A percentile compares a stretch with the other conserved stretches of the same genome.
These are phyloP conservation scores for Barnettozyma siamensis DNA, from an alignment of 805 yeast genomes.

Conservation along the genomic window DNA sequence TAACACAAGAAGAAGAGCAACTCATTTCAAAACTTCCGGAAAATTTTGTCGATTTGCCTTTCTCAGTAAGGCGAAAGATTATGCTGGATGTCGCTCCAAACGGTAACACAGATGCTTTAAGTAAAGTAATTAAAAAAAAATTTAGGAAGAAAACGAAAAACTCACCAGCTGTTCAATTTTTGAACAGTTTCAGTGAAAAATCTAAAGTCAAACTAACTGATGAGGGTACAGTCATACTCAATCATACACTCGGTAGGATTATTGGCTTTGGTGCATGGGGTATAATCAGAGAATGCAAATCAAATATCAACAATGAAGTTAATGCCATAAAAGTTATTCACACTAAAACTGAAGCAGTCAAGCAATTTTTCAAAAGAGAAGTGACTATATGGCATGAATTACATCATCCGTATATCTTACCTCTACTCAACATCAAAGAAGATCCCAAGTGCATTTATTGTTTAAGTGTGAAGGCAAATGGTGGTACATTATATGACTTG, in stretches of 20 bases:
- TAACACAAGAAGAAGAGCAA: constrained; percentile 26
- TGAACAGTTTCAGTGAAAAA: constrained; percentile 22
- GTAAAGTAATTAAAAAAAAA: constrained; percentile 23
- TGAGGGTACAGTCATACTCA: constrained; percentile 61
- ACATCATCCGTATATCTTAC: constrained; percentile 59
- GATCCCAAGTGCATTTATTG: constrained; percentile 64
- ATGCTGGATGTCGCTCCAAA: constrained; percentile 31
- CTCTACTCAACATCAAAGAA: constrained; percentile 55
- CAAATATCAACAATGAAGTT: constrained; percentile 22
- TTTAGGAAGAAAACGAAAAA: constrained; percentile 19
- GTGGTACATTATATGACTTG: constrained; percentile 78
- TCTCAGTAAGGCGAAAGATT: constrained; percentile 50
- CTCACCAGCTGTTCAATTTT: constrained; percentile 25
- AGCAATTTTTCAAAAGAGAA: constrained; percentile 61
- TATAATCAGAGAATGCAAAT: constrained; percentile 62
- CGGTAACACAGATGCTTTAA: constrained; percentile 26
- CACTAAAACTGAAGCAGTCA: constrained; percentile 46
- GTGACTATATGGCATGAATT: constrained; percentile 69
- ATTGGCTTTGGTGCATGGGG: constrained; percentile 94
- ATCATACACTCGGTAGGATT: constrained; percentile 59
- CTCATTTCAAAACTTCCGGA: constrained; percentile 38
- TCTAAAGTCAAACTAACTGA: constrained; percentile 37
- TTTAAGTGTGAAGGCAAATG: constrained; percentile 58
- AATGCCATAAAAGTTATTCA: constrained; percentile 61
- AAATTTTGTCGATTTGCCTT: constrained; percentile 51